A percentile compares a stretch with the other conserved stretches of the same genome.
phyloP scores from a whole-genome alignment of 2,329 filamentous ascomycete genomes.

The Boeremia lycopersici region DNA sequence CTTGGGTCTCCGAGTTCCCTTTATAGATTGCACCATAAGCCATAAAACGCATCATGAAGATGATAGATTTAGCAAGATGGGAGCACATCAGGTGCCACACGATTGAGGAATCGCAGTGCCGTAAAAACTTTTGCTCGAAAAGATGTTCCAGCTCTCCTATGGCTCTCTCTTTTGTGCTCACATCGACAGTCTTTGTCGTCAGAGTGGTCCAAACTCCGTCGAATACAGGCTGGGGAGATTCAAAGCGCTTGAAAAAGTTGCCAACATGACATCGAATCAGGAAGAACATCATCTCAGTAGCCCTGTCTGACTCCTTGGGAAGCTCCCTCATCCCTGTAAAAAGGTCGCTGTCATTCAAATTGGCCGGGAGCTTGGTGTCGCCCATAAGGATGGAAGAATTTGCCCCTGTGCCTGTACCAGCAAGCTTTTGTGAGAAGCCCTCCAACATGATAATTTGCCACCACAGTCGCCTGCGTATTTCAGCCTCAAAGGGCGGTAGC shows the following conservation, averaged over 20 bases:
- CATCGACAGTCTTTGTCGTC: slow-evolving; percentile 25
- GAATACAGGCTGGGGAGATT: slow-evolving; percentile 22
- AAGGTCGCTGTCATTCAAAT: slow-evolving; percentile 60
- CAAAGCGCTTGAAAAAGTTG: slow-evolving; percentile 43
- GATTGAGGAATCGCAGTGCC: slow-evolving; percentile 45
- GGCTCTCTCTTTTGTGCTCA: slow-evolving; percentile 36
- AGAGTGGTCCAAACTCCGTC: slow-evolving; percentile 34
- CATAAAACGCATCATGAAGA: slow-evolving; percentile 51
- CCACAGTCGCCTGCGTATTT: slow-evolving; percentile 63
- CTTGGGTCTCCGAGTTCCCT: slow-evolving; percentile 37
- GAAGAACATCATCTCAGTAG: slow-evolving; percentile 59
- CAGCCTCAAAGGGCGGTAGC: slow-evolving; percentile 62
- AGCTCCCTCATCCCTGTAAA: slow-evolving; percentile 52
- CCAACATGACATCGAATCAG: slow-evolving; percentile 52
- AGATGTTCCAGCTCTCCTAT: slow-evolving; percentile 51
- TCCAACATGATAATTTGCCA: slow-evolving; percentile 69
- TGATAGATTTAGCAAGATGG: slow-evolving; percentile 52
- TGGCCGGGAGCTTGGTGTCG: slow-evolving; percentile 57
- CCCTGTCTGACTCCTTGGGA: slow-evolving; percentile 49
- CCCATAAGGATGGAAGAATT: slow-evolving; percentile 51
- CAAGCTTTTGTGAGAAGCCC: slow-evolving; percentile 60
- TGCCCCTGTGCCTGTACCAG: slow-evolving; percentile 53
- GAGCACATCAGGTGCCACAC: slow-evolving; percentile 54
- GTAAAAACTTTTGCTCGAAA: slow-evolving; percentile 48
- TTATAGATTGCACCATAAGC: slow-evolving; percentile 54